These are phyloP conservation scores for Zelonia costaricensis DNA, from an alignment of 208 protist species.

Conservation along the genomic window DNA sequence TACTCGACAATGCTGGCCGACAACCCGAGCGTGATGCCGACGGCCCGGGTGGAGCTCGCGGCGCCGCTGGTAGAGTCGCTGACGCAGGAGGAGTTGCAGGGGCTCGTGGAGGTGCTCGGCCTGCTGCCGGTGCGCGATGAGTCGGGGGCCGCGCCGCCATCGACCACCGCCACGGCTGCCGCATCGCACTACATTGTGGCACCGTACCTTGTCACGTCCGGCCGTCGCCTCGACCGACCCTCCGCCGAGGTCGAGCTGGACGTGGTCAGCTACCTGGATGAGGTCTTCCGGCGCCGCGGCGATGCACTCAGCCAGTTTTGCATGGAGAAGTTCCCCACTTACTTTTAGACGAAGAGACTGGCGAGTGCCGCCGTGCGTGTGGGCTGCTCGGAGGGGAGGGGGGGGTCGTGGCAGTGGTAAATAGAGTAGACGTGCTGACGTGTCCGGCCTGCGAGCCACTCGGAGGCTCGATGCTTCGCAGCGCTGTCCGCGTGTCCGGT, in stretches of 20 bases:
- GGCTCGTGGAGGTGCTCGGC: conserved; percentile 58
- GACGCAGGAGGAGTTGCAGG: conserved; percentile 46
- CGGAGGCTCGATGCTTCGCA: too few relatives aligned
- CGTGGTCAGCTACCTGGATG: conserved; percentile 68
- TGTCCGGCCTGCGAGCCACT: too few relatives aligned
- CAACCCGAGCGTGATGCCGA: conserved; percentile 59
- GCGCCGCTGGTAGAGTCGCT: conserved; percentile 62
- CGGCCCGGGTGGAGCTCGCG: conserved; percentile 55
- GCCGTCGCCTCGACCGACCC: conserved; percentile 70
- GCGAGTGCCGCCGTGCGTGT: too few relatives aligned
- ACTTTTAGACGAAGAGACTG: conserved; percentile 40
- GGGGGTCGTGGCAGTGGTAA: too few relatives aligned
- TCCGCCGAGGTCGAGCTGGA: conserved; percentile 72
- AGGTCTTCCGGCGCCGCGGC: conserved; percentile 57
- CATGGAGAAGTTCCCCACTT: conserved; percentile 45
- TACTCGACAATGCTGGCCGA: conserved; percentile 80
- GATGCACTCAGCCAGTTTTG: conserved; percentile 50
- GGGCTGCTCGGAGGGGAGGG: too few relatives aligned
- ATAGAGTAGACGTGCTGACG: too few relatives aligned
- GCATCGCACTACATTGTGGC: conserved; percentile 39
- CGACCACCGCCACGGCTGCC: background rate
- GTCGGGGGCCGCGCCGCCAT: background rate
- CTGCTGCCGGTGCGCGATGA: conserved; percentile 24
- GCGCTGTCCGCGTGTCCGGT: too few relatives aligned
- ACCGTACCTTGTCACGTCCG: conserved; percentile 45